Evolutionary conservation across 495 filamentous ascomycete species (phyloP).

Genomic region (Talaromyces stipitatus): DNA sequence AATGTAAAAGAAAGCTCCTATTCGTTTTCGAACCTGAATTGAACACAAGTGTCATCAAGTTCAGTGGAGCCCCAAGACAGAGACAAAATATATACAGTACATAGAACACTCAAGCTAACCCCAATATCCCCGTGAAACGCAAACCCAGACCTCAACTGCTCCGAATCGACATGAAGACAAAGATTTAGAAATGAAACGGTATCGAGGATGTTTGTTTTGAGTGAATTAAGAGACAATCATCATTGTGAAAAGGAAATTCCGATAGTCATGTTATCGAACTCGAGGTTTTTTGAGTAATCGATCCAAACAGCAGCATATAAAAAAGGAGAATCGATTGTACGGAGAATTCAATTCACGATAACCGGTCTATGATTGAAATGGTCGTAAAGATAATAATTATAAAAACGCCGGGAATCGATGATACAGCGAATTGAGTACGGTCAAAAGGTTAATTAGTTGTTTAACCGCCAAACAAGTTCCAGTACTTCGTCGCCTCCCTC

Average conservation of each 20-base stretch:
- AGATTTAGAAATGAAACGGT: background rate
- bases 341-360: background rate
- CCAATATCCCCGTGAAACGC: background rate
- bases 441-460: background rate
- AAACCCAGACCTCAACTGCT: background rate
- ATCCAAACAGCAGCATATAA: background rate
- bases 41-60: background rate
- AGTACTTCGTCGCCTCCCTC: slow-evolving; percentile 29
- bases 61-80: background rate
- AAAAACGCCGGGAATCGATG: background rate
- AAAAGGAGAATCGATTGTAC: background rate
- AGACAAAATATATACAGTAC: background rate
- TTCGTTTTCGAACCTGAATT: background rate
- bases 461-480: slow-evolving; percentile 32
- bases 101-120: background rate
- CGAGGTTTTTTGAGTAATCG: background rate
- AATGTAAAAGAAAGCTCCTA: no score
- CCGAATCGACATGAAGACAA: background rate
- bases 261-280: background rate
- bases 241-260: background rate
- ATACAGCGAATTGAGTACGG: background rate
- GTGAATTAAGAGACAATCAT: background rate
- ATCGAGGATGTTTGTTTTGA: background rate
- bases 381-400: background rate
- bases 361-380: background rate